phyloP scores from a whole-genome alignment of 1,284 basidiomycete genomes.

The Austropuccinia psidii region DNA sequence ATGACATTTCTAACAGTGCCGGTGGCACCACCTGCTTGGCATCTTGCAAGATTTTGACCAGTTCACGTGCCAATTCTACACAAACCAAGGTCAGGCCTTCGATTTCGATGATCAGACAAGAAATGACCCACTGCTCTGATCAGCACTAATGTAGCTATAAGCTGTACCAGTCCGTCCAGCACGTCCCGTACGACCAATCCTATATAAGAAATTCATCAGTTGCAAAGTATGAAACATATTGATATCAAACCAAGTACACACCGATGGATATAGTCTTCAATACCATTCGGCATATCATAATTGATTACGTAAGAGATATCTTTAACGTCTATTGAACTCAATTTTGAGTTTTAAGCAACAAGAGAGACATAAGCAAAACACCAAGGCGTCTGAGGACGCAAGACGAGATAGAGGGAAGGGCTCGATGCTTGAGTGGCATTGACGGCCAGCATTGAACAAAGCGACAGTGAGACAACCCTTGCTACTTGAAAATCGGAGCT shows the following conservation, averaged over 20 bases:
- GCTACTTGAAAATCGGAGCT: background rate
- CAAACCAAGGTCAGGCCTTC: slow-evolving; percentile 56
- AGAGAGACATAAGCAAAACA: slow-evolving; percentile 17
- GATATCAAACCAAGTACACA: slow-evolving; percentile 30
- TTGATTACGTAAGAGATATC: slow-evolving; percentile 47
- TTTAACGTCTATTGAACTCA: slow-evolving; percentile 35
- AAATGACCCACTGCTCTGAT: slow-evolving; percentile 40
- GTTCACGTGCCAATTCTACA: slow-evolving; percentile 86
- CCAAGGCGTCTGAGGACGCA: background rate
- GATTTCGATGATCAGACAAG: background rate
- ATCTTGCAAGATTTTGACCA: slow-evolving; percentile 79
- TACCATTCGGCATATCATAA: slow-evolving; percentile 42
- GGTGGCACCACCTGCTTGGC: slow-evolving; percentile 80
- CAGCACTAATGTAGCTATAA: slow-evolving; percentile 78
- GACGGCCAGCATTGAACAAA: too few species aligned
- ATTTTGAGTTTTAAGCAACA: background rate
- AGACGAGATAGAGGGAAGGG: background rate
- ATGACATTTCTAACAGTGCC: slow-evolving; percentile 86
- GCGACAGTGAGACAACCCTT: too few species aligned
- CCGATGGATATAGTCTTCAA: slow-evolving; percentile 43
- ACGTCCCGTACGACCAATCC: slow-evolving; percentile 56
- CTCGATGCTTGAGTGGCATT: background rate
- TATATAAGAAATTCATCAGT: slow-evolving; percentile 45
- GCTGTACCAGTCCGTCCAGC: slow-evolving; percentile 59
- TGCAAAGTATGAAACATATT: slow-evolving; percentile 38